Conservation (phyloP, 2,329 filamentous ascomycete genomes). For the Colletotrichum tamarilloi region DNA sequence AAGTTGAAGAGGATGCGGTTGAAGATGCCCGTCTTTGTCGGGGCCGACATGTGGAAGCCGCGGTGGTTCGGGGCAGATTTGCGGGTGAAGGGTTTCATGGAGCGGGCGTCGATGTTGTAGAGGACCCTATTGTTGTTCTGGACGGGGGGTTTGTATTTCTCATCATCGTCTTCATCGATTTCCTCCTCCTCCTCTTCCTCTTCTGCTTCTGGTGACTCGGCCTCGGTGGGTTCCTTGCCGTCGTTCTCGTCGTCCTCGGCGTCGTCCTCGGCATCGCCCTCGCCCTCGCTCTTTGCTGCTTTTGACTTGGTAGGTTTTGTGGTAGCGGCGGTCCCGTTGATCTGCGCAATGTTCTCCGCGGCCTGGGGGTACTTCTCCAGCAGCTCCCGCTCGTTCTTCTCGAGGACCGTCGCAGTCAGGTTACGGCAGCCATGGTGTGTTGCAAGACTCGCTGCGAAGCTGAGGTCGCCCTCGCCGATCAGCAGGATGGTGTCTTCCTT, state of each 20-base stretch:
- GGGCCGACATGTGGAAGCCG: slow-evolving; percentile 42
- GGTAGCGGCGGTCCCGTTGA: slow-evolving; percentile 45
- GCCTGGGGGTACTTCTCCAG: slow-evolving; percentile 80
- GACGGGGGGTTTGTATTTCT: slow-evolving; percentile 32
- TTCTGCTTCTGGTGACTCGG: background rate
- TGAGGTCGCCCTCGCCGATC: slow-evolving; percentile 84
- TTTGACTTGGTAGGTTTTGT: background rate
- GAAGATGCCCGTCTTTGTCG: slow-evolving; percentile 57
- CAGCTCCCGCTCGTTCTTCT: slow-evolving; percentile 67
- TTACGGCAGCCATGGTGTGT: slow-evolving; percentile 73
- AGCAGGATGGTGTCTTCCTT: slow-evolving; percentile 77
- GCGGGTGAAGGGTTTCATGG: slow-evolving; percentile 61
- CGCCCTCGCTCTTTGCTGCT: slow-evolving; percentile 14
- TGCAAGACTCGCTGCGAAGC: slow-evolving; percentile 77
- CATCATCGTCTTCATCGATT: slow-evolving; percentile 25
- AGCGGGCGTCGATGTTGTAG: slow-evolving; percentile 76
- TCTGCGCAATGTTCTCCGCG: slow-evolving; percentile 64
- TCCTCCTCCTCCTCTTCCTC: slow-evolving; percentile 36
- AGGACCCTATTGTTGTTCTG: slow-evolving; percentile 56
- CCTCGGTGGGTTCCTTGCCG: background rate
- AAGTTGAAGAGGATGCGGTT: slow-evolving; percentile 95
- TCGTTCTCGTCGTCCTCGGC: slow-evolving; percentile 2
- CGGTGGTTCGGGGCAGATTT: slow-evolving; percentile 26
- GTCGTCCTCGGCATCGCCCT: slow-evolving; percentile 13
- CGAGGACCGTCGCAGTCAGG: slow-evolving; percentile 77